Percentiles rank a stretch among this genome's conserved stretches.
Evolutionary conservation across 495 filamentous ascomycete genomes (phyloP).

Genomic region (Oleoguttula mirabilis): DNA sequence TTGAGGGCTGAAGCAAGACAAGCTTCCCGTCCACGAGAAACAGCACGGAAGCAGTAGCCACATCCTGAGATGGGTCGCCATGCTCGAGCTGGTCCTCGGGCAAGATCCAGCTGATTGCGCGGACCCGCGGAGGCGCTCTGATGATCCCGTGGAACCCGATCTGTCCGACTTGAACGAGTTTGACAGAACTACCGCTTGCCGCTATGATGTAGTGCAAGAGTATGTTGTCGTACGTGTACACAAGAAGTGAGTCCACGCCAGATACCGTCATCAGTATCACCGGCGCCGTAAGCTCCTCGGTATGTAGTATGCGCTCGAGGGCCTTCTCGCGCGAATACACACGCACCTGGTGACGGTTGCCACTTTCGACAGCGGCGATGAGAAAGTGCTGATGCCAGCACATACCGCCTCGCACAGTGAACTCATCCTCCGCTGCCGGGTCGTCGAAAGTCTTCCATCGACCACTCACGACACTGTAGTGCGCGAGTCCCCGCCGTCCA

Average conservation of each 20-base stretch:
- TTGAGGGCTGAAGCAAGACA: constrained; percentile 77
- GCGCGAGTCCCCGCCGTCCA: constrained; percentile 80
- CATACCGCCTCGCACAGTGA: constrained; percentile 89
- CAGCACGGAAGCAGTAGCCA: constrained; percentile 82
- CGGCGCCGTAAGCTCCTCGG: constrained; percentile 66
- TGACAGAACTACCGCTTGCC: constrained; percentile 46
- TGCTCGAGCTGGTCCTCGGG: constrained; percentile 84
- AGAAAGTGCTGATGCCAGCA: constrained; percentile 97
- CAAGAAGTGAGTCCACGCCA: constrained; percentile 86
- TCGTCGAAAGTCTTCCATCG: constrained; percentile 93
- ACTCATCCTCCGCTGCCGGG: constrained; percentile 68
- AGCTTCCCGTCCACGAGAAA: constrained; percentile 95
- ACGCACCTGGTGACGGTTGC: constrained; percentile 71
- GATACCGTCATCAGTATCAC: constrained; percentile 76
- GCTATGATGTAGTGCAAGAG: constrained; percentile 90
- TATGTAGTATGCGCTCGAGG: constrained; percentile 62
- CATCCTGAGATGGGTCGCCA: constrained; percentile 92
- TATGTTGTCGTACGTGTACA: constrained; percentile 94
- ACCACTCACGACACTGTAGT: constrained; percentile 89
- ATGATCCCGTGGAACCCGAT: constrained; percentile 97
- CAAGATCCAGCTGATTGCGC: constrained; percentile 89
- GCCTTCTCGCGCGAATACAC: constrained; percentile 79
- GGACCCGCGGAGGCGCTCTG: constrained; percentile 77
- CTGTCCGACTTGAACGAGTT: constrained; percentile 81
- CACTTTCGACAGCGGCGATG: constrained; percentile 82